phyloP scores from a whole-genome alignment of 352 stramenopile species.

The Aphanomyces astaci region DNA sequence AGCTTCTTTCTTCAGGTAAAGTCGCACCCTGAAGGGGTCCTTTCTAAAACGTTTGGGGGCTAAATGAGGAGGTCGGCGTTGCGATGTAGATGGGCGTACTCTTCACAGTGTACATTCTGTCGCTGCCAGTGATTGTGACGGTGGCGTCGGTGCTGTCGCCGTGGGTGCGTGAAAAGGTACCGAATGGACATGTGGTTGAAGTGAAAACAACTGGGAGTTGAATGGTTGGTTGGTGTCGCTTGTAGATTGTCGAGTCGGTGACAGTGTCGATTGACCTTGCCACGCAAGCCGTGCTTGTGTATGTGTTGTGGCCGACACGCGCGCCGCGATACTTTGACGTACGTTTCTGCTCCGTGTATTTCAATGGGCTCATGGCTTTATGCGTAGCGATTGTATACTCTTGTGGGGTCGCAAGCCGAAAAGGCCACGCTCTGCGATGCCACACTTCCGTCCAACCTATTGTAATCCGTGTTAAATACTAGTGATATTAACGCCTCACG shows the following conservation, averaged over 20 bases:
- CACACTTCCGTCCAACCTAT: background rate
- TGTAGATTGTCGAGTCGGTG: constrained; percentile 43
- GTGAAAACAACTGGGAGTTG: background rate
- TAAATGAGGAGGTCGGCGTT: too few species aligned
- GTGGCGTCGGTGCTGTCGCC: constrained; percentile 64
- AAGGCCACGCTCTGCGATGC: constrained; percentile 9
- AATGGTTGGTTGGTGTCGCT: background rate
- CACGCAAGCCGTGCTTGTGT: constrained; percentile 59
- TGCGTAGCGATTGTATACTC: constrained; percentile 14
- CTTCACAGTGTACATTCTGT: constrained; percentile 63
- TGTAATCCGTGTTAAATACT: too few species aligned
- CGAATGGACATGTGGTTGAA: too few species aligned
- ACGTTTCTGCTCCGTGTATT: too few species aligned
- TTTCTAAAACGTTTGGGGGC: too few species aligned
- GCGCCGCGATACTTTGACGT: constrained; percentile 75
- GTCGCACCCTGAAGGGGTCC: too few species aligned
- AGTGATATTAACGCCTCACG: too few species aligned
- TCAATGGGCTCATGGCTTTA: background rate
- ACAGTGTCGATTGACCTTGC: constrained; percentile 41
- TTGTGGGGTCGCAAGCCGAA: background rate
- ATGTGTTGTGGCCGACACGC: constrained; percentile 56
- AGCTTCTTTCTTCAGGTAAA: constrained; percentile 59
- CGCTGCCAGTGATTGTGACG: constrained; percentile 59
- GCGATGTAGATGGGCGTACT: constrained; percentile 52
- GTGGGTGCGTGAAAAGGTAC: constrained; percentile 67